Evolutionary conservation across 2,329 filamentous ascomycete genomes (phyloP).

Genomic region (Aaosphaeria pasadenensis): DNA sequence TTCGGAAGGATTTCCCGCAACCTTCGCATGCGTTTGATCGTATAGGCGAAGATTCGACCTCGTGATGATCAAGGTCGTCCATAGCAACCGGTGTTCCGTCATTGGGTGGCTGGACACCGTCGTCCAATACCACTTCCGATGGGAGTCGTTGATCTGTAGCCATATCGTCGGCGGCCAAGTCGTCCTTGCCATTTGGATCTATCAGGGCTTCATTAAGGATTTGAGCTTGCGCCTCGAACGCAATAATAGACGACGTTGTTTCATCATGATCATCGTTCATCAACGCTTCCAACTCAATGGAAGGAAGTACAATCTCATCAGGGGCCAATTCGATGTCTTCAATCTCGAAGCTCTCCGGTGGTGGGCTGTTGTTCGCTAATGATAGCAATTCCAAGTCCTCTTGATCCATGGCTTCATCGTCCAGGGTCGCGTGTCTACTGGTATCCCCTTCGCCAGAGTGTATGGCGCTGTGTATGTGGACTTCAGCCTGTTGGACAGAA

Average conservation of each 20-base stretch:
- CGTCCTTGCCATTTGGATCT: background rate
- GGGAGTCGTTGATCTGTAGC: no score
- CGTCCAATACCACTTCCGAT: no score
- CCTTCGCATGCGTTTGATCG: background rate
- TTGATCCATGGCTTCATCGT: background rate
- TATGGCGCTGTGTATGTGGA: background rate
- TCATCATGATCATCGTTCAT: background rate
- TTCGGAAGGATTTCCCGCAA: background rate
- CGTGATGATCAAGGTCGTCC: background rate
- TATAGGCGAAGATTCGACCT: background rate
- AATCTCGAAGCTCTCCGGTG: background rate
- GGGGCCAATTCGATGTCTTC: background rate
- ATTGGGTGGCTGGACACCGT: no score
- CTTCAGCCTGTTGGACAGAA: constrained; percentile 17
- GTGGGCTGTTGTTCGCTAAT: background rate
- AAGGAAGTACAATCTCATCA: background rate
- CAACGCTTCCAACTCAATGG: background rate
- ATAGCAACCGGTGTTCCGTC: no score
- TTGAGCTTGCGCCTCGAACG: background rate
- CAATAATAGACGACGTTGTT: background rate
- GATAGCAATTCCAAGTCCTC: background rate
- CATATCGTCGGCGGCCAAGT: background rate
- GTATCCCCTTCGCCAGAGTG: background rate
- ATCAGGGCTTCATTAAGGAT: background rate
- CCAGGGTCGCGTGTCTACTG: background rate